A percentile compares a stretch with the other conserved stretches of the same genome.
phyloP scores from a whole-genome alignment of 768 basidiomycete species.

The Boletus tomentosulus region DNA sequence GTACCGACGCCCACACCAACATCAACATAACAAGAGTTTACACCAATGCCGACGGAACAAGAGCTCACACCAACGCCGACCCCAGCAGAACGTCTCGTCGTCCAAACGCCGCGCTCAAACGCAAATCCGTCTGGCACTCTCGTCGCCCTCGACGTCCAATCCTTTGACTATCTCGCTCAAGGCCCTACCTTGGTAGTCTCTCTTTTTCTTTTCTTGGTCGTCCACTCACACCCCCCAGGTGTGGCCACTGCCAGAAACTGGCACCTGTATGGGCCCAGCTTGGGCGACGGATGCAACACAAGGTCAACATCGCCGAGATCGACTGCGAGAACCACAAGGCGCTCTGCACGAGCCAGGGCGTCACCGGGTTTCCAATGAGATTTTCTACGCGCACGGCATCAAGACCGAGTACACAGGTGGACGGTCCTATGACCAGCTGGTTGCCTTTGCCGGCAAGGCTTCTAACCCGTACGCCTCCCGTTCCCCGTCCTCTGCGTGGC shows the following conservation, averaged over 20 bases:
- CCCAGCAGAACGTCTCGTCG: background rate
- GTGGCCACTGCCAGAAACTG: slow-evolving; percentile 94
- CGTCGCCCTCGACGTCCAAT: slow-evolving; percentile 18
- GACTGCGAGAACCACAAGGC: too few species aligned
- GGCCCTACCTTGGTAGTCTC: slow-evolving; percentile 58
- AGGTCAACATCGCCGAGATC: too few species aligned
- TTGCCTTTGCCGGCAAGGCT: too few species aligned
- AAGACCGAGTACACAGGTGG: too few species aligned
- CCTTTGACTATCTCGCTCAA: slow-evolving; percentile 40
- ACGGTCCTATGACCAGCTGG: too few species aligned
- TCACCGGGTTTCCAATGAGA: too few species aligned
- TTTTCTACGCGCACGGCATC: too few species aligned
- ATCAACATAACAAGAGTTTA: slow-evolving; percentile 1
- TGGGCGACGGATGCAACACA: slow-evolving; percentile 62
- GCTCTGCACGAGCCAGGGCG: too few species aligned
- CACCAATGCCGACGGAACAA: background rate
- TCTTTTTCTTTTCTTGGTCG: background rate
- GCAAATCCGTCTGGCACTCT: background rate
- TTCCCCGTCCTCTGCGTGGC: too few species aligned
- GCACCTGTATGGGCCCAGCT: slow-evolving; percentile 79
- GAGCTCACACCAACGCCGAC: background rate
- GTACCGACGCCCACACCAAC: background rate
- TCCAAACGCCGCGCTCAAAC: background rate
- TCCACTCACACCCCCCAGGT: slow-evolving; percentile 40
- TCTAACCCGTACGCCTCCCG: too few species aligned